phyloP scores from a whole-genome alignment of 148 eudicot species.

The Salicornia ramosissima region DNA sequence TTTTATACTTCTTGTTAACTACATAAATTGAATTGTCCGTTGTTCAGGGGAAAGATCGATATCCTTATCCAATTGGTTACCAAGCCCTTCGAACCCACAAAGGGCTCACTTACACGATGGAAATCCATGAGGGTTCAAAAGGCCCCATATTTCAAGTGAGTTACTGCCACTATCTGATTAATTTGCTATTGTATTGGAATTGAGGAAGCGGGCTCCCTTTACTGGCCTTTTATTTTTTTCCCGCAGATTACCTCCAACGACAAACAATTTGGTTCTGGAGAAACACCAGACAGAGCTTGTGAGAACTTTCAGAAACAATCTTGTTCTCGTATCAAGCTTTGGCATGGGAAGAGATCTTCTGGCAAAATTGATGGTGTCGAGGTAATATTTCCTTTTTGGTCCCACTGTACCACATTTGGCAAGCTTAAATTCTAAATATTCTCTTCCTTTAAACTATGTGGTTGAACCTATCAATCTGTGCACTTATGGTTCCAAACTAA shows the following conservation, averaged over 20 bases:
- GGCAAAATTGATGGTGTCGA: constrained; percentile 87
- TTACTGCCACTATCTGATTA: constrained; percentile 14
- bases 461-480: too few relatives aligned
- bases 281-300: constrained; percentile 98
- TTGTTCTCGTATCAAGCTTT: constrained; percentile 55
- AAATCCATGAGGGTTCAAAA: constrained; percentile 72
- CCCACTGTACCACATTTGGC: background rate
- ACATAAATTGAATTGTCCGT: constrained; percentile 1
- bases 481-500: too few relatives aligned
- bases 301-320: constrained; percentile 70
- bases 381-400: constrained; percentile 40
- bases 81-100: constrained; percentile 63
- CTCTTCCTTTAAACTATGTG: background rate
- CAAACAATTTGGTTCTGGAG: constrained; percentile 65
- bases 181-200: background rate
- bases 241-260: constrained; percentile 72
- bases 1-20: background rate
- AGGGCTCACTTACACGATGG: constrained; percentile 64
- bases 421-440: background rate
- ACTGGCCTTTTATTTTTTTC: background rate
- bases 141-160: constrained; percentile 83
- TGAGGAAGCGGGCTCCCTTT: constrained; percentile 12
- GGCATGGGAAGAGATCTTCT: constrained; percentile 81
- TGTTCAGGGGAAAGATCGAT: constrained; percentile 89
- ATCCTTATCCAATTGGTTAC: constrained; percentile 92